These are phyloP conservation scores for Stentor roeselii DNA, from an alignment of 73 alveolate species.

Conservation along the genomic window DNA sequence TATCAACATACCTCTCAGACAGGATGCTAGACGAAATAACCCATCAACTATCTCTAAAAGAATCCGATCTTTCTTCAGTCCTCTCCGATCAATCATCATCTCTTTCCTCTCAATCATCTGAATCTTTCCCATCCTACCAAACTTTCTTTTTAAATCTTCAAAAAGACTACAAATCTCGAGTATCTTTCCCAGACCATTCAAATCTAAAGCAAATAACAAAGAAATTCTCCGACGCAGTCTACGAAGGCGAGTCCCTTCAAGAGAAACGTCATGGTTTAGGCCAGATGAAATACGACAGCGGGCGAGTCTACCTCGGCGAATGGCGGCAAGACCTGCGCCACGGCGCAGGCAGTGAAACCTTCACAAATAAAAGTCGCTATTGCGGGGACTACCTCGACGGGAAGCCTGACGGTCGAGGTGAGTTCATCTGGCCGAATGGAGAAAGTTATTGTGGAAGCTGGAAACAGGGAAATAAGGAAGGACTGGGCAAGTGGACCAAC, in stretches of 20 bases:
- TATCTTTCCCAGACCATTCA: neutral
- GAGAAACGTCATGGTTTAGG: slow-evolving; percentile 35
- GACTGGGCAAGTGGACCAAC: slow-evolving; percentile 49
- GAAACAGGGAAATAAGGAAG: slow-evolving; percentile 50
- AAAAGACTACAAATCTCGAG: neutral
- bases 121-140: too few relatives aligned
- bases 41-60: too few relatives aligned
- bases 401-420: slow-evolving; percentile 77
- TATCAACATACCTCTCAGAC: too few relatives aligned
- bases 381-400: slow-evolving; percentile 73
- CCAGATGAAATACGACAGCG: slow-evolving; percentile 31
- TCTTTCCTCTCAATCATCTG: too few relatives aligned
- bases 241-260: slow-evolving; percentile 16
- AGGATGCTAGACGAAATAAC: too few relatives aligned
- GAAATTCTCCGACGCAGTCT: neutral
- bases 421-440: slow-evolving; percentile 70
- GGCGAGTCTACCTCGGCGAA: slow-evolving; percentile 30
- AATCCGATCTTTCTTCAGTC: too few relatives aligned
- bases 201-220: neutral
- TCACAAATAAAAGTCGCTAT: slow-evolving; percentile 56
- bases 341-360: slow-evolving; percentile 29
- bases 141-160: too few relatives aligned
- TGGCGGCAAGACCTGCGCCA: slow-evolving; percentile 37
- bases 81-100: too few relatives aligned
- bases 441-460: slow-evolving; percentile 67